Base-by-base conservation (phyloP, 1,284 basidiomycete genomes). In the Rhodofomes roseus region DNA sequence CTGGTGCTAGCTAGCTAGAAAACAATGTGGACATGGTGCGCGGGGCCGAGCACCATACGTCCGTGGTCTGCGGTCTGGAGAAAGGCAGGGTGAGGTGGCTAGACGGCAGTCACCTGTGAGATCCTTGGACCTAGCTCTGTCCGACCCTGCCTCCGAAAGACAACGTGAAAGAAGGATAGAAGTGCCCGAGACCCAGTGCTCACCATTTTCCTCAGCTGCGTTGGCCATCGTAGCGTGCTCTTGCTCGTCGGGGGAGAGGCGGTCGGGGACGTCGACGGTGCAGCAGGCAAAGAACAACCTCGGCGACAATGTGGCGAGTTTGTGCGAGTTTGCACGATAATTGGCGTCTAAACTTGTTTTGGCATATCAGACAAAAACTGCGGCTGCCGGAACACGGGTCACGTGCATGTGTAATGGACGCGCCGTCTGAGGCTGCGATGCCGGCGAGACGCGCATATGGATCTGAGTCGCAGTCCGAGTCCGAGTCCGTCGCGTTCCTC, bases 11-110 rank as follows among this genome's bases (percentile, higher is more conserved):
- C 79, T 81, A 73, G 81, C 80, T 82, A 84, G 83, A 80, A 80
- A 74, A 78, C 73, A 77, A 73, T 72, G 50, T 44, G 48, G 25
- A 23, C 56, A 63, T 46, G 60, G 27, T 61, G 70, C 79, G 83
- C 77, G 80, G 81, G 83, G 83, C 73, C 74, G 76, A 80, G 83
- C 85, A 84, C 83, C 84, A 84, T 87, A 82, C 86, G 84, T 79
- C 72, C 70, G 68, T 71, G 67, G 69, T 74, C 69, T 70, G 59
- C 57, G 63, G 66, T 23, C 54, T 63, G 61, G 60, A 65, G 66
- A 68, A 62, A 63, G 50, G 60, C 53, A 61, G 64, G 61, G 65
- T 62, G 65, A 63, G 60, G 62, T 57, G 61, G 60, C 59, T 39
- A 43, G 52, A 31, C 54, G 56, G 55, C 58, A 58, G 62, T 61